A percentile compares a stretch with the other conserved stretches of the same genome.
These are phyloP conservation scores for Clonostachys rhizophaga DNA, from an alignment of 2,329 filamentous ascomycete species.

Conservation along the genomic window DNA sequence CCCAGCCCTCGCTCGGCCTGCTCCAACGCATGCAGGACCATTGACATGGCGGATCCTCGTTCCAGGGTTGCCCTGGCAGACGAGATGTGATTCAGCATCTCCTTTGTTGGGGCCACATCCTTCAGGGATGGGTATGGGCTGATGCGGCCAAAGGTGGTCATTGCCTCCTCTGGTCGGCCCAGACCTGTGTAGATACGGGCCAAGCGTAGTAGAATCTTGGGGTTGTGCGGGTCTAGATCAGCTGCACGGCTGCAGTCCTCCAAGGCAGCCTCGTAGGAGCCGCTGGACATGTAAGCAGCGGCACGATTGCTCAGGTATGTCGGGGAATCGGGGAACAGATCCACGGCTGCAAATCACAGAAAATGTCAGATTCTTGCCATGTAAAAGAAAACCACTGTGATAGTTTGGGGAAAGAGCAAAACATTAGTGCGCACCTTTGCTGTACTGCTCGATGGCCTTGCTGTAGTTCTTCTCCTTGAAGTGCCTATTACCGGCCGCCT, in stretches of 20 bases:
- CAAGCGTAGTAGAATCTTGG: constrained; percentile 83
- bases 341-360: constrained; percentile 65
- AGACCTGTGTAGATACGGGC: constrained; percentile 87
- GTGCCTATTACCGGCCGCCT: constrained; percentile 89
- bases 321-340: constrained; percentile 77
- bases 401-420: not conserved
- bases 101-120: constrained; percentile 76
- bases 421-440: constrained; percentile 66
- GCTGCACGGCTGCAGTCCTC: constrained; percentile 82
- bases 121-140: constrained; percentile 76
- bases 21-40: constrained; percentile 89
- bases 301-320: constrained; percentile 95
- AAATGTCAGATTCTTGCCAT: not conserved
- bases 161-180: constrained; percentile 80
- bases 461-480: constrained; percentile 93
- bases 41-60: constrained; percentile 75
- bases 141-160: constrained; percentile 77
- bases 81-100: constrained; percentile 78
- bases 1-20: constrained; percentile 82
- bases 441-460: constrained; percentile 88
- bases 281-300: constrained; percentile 87
- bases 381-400: not conserved
- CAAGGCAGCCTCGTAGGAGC: constrained; percentile 72
- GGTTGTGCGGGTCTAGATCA: constrained; percentile 77
- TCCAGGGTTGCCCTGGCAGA: constrained; percentile 75